Base-by-base conservation (phyloP, 148 eudicot species). In the Rhododendron simsii region DNA sequence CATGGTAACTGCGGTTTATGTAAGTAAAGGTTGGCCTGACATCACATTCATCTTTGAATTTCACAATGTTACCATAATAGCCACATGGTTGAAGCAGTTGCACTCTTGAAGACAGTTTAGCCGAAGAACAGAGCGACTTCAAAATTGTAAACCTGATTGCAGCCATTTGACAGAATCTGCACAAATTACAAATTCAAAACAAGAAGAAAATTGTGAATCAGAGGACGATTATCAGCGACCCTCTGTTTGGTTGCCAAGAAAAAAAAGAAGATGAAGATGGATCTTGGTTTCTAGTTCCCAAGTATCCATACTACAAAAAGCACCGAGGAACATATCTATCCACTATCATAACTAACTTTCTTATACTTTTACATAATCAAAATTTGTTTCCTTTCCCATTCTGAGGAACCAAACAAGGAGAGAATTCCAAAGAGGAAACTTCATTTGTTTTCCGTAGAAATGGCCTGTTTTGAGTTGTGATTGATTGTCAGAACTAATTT, bases 121-220 rank as follows among this genome's bases (percentile, higher is more conserved):
- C 33, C 3, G 83, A 85, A 78, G 85, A 81, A 81, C 84, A 53
- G 44, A 91, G 61, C 5, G 90, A 88, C 90, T 88, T 92, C 91
- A 90, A 57, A 86, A 41, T 18, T 30, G 69, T 4, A n/a, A 65
- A 87, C 44, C 88, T 87, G 86, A 82, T 83, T 26, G 59, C 12
- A 44, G 75, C 75, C 75, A 69, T 69, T 28, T 69, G 75, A 28
- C 14, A 26, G 37, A 69, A 26, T 69, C 75, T 69, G 75, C 75
- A 69, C 16, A 69, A 0, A 67, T 67, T 67, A 67, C 74, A 67
- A 28, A 69, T 69, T 10, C 2, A 2, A n/a, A 67, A 48, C 23
- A 55, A 21, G 75, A 4, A 20, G 65, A 15, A n/a, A 4, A 8
- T 26, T 13, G n/a, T n/a, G 4, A 80, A 57, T 85, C 33, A 57